Percentiles rank a stretch among this genome's conserved stretches.
Conservation (phyloP, 1,284 basidiomycete genomes). For the Cutaneotrichosporon arboriforme region DNA sequence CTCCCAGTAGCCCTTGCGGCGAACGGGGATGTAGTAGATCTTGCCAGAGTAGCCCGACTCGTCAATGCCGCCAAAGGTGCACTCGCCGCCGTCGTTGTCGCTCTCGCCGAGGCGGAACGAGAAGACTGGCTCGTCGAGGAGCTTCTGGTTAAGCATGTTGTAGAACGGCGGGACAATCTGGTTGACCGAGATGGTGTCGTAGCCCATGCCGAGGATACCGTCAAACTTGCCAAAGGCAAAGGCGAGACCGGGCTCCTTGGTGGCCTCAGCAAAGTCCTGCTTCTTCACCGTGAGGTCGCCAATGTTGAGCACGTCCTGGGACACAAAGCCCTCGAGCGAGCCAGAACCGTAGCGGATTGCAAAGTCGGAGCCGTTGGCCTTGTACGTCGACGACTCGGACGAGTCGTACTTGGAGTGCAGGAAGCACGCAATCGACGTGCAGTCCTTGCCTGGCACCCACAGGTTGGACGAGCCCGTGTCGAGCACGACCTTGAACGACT, state of each 20-base stretch:
- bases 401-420: constrained; percentile 86
- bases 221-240: constrained; percentile 96
- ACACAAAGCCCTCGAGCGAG: constrained; percentile 94
- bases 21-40: constrained; percentile 82
- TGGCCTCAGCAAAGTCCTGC: constrained; percentile 94
- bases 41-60: constrained; percentile 69
- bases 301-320: constrained; percentile 74
- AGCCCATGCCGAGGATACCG: constrained; percentile 91
- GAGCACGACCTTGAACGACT: constrained; percentile 51
- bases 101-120: constrained; percentile 86
- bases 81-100: constrained; percentile 86
- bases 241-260: constrained; percentile 91
- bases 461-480: constrained; percentile 69
- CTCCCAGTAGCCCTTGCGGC: constrained; percentile 98
- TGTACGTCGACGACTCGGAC: constrained; percentile 75
- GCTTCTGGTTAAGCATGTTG: constrained; percentile 77
- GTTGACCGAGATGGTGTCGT: constrained; percentile 91
- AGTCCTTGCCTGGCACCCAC: constrained; percentile 67
- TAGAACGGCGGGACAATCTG: constrained; percentile 93
- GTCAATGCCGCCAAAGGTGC: constrained; percentile 90
- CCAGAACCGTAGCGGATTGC: constrained; percentile 95
- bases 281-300: constrained; percentile 73
- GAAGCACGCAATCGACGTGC: constrained; percentile 97
- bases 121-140: constrained; percentile 82
- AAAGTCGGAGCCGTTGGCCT: constrained; percentile 85